phyloP scores from a whole-genome alignment of 371 early-diverging fungal genomes.

The Mucor racemosus region DNA sequence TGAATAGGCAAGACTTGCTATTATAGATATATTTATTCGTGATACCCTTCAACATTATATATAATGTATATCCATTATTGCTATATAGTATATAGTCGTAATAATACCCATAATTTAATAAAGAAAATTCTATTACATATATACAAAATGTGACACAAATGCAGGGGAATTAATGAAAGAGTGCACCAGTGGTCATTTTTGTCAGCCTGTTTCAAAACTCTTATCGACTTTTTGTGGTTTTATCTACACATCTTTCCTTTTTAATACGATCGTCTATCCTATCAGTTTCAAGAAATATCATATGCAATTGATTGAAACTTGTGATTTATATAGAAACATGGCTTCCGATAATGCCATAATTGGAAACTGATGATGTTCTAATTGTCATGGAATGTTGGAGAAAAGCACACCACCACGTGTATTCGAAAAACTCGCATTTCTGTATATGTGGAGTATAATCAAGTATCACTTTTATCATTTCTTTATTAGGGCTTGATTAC shows the following conservation, averaged over 20 bases:
- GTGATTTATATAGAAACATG: background rate
- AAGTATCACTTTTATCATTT: too few relatives aligned
- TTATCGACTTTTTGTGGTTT: background rate
- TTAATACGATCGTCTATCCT: background rate
- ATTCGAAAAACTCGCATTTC: background rate
- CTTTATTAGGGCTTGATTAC: too few relatives aligned
- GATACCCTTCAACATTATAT: background rate
- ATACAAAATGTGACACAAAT: background rate
- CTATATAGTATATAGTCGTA: background rate
- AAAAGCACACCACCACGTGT: background rate
- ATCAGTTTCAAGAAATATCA: background rate
- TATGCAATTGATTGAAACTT: background rate
- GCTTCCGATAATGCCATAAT: background rate
- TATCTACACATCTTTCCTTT: too few relatives aligned
- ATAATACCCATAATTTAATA: slow-evolving; percentile 2
- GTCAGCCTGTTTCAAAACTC: background rate
- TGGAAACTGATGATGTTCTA: background rate
- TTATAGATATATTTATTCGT: slow-evolving; percentile 7
- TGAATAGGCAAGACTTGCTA: slow-evolving; percentile 34
- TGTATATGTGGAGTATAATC: background rate
- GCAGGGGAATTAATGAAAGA: background rate
- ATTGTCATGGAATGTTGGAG: background rate
- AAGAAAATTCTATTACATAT: background rate
- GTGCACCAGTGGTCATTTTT: slow-evolving; percentile 6
- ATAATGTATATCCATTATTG: background rate